A percentile compares a stretch with the other conserved stretches of the same genome.
phyloP scores from a whole-genome alignment of 257 asterid genomes.

The Solanum sejunctum region DNA sequence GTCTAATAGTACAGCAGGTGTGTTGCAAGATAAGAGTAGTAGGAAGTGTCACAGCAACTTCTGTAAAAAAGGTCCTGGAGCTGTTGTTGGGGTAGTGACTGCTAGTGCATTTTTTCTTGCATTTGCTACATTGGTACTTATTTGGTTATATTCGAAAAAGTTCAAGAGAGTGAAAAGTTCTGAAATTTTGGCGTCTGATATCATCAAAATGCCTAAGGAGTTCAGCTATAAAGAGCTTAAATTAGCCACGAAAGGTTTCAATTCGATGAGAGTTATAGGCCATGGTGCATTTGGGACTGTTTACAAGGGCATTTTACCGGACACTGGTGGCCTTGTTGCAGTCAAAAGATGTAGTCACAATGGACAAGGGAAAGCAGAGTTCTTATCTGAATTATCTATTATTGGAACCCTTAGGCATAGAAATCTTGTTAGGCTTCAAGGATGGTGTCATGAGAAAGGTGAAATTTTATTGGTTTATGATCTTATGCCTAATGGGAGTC shows the following conservation, averaged over 20 bases:
- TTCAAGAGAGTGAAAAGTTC: constrained; percentile 28
- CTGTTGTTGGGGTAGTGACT: constrained; percentile 66
- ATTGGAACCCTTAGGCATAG: constrained; percentile 77
- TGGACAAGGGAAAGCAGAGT: constrained; percentile 70
- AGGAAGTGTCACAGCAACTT: constrained; percentile 43
- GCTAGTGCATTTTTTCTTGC: constrained; percentile 68
- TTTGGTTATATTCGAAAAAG: constrained; percentile 50
- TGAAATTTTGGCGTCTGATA: constrained; percentile 34
- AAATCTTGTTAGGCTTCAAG: constrained; percentile 66
- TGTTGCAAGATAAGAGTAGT: constrained; percentile 2
- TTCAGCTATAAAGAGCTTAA: constrained; percentile 56
- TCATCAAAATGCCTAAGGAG: constrained; percentile 78
- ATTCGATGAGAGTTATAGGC: constrained; percentile 38
- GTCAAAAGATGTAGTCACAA: constrained; percentile 67
- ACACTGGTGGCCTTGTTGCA: constrained; percentile 46
- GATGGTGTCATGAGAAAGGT: constrained; percentile 84
- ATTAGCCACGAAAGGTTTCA: constrained; percentile 53
- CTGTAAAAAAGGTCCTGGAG: constrained; percentile 53
- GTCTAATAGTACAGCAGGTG: constrained; percentile 4
- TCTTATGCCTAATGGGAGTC: constrained; percentile 69
- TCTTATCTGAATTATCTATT: constrained; percentile 58
- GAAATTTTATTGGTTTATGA: constrained; percentile 64
- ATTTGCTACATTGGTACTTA: constrained; percentile 24
- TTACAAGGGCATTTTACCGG: constrained; percentile 45
- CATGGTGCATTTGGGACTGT: constrained; percentile 80